Percentiles rank a stretch among this genome's conserved stretches.
Evolutionary conservation across 495 filamentous ascomycete genomes (phyloP).

Genomic region (Cairneyella variabilis): DNA sequence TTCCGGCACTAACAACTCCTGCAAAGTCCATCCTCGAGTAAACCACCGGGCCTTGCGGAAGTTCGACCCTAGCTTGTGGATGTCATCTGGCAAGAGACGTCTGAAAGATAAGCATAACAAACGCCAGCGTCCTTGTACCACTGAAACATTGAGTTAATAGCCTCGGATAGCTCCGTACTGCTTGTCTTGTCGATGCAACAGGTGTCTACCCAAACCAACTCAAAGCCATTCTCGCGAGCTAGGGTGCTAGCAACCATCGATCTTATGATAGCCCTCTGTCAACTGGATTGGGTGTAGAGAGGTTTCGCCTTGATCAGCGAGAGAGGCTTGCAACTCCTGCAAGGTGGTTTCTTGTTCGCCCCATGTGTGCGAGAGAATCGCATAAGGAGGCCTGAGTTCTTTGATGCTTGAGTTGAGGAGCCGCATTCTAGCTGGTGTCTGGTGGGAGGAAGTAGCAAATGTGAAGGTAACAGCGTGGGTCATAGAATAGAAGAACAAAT

Average conservation of each 20-base stretch:
- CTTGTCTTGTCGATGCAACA: too few species aligned
- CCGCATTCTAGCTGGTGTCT: too few species aligned
- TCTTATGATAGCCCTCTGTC: not conserved
- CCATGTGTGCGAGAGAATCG: not conserved
- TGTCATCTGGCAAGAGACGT: too few species aligned
- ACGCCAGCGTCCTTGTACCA: not conserved
- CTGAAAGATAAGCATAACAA: not conserved
- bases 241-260: not conserved
- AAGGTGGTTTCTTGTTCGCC: not conserved
- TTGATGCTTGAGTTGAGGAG: too few species aligned
- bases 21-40: not conserved
- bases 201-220: not conserved
- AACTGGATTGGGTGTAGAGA: not conserved
- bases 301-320: not conserved
- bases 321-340: not conserved
- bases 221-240: not conserved
- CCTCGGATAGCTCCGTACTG: not conserved
- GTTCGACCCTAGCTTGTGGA: not conserved
- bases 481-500: too few species aligned
- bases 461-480: too few species aligned
- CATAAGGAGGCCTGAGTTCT: not conserved
- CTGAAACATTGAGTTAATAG: too few species aligned
- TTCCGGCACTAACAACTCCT: not conserved
- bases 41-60: not conserved
- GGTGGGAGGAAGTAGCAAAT: too few species aligned